Conservation (phyloP, 2,329 filamentous ascomycete genomes). For the Aspergillus japonicus region DNA sequence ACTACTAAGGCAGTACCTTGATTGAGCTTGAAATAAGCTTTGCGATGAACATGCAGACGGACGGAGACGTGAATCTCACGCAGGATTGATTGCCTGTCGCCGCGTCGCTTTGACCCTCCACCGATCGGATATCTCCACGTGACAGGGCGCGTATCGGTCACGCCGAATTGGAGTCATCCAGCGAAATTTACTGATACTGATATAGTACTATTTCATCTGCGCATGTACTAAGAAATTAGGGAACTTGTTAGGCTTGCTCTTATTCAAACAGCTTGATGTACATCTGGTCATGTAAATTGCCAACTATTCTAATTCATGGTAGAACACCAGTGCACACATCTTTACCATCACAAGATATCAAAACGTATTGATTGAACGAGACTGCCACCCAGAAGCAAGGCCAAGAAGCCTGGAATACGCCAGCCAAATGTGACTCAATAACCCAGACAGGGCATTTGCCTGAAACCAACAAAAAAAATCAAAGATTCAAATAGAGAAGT, state of each 20-base stretch:
- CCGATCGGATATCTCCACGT: slow-evolving; percentile 8
- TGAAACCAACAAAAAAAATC: not conserved
- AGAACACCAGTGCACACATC: not conserved
- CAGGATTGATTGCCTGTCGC: not conserved
- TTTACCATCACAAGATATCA: not conserved
- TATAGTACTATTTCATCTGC: too few species aligned
- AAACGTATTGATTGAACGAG: slow-evolving; percentile 1
- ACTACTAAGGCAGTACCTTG: too few species aligned
- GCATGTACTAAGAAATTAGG: too few species aligned
- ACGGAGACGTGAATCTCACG: not conserved
- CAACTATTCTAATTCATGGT: slow-evolving; percentile 13
- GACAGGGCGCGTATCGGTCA: slow-evolving; percentile 7
- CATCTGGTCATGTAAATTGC: not conserved
- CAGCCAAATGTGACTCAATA: not conserved
- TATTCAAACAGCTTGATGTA: not conserved
- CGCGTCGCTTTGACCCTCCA: not conserved
- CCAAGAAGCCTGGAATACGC: not conserved
- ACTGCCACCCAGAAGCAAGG: slow-evolving; percentile 8
- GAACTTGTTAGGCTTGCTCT: not conserved
- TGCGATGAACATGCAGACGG: not conserved
- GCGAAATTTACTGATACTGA: not conserved
- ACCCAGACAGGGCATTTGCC: not conserved
- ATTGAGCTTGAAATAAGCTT: not conserved
- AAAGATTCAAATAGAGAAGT: not conserved
- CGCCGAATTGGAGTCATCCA: not conserved